phyloP scores from a whole-genome alignment of 495 filamentous ascomycete species.

The Daldinia loculata region DNA sequence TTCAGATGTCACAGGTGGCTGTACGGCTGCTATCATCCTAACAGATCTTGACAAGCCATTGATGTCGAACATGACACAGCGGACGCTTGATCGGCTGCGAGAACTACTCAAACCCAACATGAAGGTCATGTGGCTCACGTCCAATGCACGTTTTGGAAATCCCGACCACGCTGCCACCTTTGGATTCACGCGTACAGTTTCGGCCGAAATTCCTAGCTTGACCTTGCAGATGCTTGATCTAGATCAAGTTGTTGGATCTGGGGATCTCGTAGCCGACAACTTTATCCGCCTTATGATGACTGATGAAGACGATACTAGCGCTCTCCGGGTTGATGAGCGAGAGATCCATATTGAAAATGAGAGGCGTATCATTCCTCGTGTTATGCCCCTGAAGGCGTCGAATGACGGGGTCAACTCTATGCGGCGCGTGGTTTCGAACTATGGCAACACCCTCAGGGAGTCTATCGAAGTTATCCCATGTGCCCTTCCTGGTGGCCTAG shows the following conservation, averaged over 20 bases:
- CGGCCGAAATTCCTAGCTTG: constrained; percentile 52
- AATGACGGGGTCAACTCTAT: constrained; percentile 52
- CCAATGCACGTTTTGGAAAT: constrained; percentile 36
- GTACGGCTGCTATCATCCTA: constrained; percentile 49
- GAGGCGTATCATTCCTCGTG: constrained; percentile 47
- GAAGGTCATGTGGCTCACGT: constrained; percentile 53
- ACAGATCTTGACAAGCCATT: constrained; percentile 50
- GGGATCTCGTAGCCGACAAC: constrained; percentile 31
- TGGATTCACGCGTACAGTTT: constrained; percentile 54
- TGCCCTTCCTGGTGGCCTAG: neutral
- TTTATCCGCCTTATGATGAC: constrained; percentile 43
- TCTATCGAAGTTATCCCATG: constrained; percentile 41
- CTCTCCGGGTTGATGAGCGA: constrained; percentile 47
- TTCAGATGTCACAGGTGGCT: constrained; percentile 9
- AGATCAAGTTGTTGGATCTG: constrained; percentile 35
- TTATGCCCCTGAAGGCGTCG: constrained; percentile 49
- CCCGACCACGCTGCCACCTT: constrained; percentile 53
- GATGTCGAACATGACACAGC: constrained; percentile 48
- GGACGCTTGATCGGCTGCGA: constrained; percentile 44
- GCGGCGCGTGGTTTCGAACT: constrained; percentile 47
- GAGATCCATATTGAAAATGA: constrained; percentile 51
- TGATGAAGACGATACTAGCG: neutral
- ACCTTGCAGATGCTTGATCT: constrained; percentile 54
- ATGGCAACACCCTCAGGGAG: constrained; percentile 44
- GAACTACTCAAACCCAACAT: constrained; percentile 49